These are phyloP conservation scores for Ambrosia artemisiifolia DNA, from an alignment of 129 eudicot genomes.

Conservation along the genomic window DNA sequence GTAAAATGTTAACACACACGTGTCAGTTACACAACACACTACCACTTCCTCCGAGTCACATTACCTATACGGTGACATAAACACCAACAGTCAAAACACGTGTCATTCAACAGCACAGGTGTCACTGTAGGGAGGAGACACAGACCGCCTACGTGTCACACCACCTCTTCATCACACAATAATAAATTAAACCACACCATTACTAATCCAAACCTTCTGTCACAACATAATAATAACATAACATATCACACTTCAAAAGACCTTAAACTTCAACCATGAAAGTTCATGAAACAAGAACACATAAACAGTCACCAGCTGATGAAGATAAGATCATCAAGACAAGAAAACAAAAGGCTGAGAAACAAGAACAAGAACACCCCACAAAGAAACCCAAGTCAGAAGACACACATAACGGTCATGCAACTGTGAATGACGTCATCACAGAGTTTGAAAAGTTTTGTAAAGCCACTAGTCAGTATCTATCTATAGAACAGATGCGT, in stretches of 20 bases:
- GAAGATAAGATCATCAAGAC: conserved; percentile 60
- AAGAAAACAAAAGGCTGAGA: conserved; percentile 68
- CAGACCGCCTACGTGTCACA: conserved; percentile 24
- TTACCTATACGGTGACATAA: too few species aligned
- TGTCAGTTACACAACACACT: too few species aligned
- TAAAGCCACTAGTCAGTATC: conserved; percentile 52
- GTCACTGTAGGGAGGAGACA: conserved; percentile 20
- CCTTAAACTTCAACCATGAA: conserved; percentile 18
- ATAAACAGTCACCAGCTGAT: conserved; percentile 28
- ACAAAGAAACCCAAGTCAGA: conserved; percentile 62
- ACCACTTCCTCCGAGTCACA: too few species aligned
- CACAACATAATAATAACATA: too few species aligned
- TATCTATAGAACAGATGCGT: conserved; percentile 65
- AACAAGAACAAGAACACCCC: conserved; percentile 33
- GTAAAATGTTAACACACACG: too few species aligned
- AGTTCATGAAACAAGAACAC: conserved; percentile 60
- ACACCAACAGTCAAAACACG: conserved; percentile 4
- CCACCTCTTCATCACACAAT: conserved; percentile 15
- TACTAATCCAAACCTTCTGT: background rate
- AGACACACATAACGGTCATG: conserved; percentile 29
- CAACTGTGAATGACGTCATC: conserved; percentile 16
- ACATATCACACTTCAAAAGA: background rate
- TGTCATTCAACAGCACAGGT: conserved; percentile 16
- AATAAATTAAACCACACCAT: conserved; percentile 1
- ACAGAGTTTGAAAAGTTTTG: conserved; percentile 58